Percentiles rank a stretch among this genome's conserved stretches.
phyloP scores from a whole-genome alignment of 1,139 yeast species.

The Pichia cactophila region DNA sequence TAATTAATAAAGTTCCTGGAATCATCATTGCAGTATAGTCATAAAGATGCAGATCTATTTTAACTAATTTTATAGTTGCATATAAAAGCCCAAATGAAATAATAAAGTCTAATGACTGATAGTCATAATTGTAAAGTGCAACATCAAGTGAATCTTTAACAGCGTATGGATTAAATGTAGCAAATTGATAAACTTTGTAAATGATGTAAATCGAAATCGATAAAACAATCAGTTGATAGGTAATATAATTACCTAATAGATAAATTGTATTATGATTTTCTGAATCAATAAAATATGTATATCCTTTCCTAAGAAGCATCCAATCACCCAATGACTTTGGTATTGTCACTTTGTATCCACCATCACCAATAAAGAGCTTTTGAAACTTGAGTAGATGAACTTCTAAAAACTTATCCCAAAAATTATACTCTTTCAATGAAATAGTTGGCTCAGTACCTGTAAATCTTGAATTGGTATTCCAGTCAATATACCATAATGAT shows the following conservation, averaged over 20 bases:
- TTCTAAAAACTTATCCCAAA: conserved; percentile 40
- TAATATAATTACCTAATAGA: conserved; percentile 51
- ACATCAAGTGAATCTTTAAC: background rate
- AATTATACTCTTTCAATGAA: conserved; percentile 15
- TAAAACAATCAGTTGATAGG: conserved; percentile 35
- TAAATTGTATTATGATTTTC: conserved; percentile 31
- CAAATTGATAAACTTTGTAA: conserved; percentile 8
- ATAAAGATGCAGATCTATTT: conserved; percentile 50
- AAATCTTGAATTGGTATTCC: conserved; percentile 45
- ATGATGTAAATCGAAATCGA: conserved; percentile 7
- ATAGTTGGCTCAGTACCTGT: conserved; percentile 25
- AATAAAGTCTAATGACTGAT: conserved; percentile 20
- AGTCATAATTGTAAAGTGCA: conserved; percentile 9
- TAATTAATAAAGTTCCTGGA: conserved; percentile 49
- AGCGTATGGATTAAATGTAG: conserved; percentile 21
- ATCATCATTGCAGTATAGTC: conserved; percentile 57
- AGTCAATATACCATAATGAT: conserved; percentile 61
- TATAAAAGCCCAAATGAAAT: conserved; percentile 55
- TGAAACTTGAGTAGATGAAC: conserved; percentile 14
- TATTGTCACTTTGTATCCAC: conserved; percentile 1
- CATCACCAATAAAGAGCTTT: conserved; percentile 8
- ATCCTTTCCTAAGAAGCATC: conserved; percentile 49
- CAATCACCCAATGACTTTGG: conserved; percentile 32
- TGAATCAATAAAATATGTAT: conserved; percentile 42
- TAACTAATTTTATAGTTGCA: conserved; percentile 44